Evolutionary conservation across 1,284 basidiomycete genomes (phyloP).

Genomic region (Schizophyllum amplum): DNA sequence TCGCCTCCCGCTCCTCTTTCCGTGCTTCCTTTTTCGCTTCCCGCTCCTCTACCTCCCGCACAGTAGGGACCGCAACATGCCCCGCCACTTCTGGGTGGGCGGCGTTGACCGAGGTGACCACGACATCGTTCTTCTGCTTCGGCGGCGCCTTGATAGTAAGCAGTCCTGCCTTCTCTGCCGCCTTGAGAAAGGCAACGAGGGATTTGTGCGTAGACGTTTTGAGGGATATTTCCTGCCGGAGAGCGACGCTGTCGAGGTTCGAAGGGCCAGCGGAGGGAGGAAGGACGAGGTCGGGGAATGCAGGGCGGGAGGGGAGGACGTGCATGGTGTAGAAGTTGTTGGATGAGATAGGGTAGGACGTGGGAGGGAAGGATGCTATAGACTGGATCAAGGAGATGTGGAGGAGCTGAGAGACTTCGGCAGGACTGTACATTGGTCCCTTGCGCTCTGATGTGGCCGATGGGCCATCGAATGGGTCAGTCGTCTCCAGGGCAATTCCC

Average conservation of each 20-base stretch:
- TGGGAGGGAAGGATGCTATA: constrained; percentile 40
- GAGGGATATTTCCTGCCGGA: constrained; percentile 34
- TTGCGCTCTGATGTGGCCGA: constrained; percentile 7
- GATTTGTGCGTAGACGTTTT: constrained; percentile 76
- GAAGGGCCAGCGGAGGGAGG: constrained; percentile 23
- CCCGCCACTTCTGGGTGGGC: constrained; percentile 49
- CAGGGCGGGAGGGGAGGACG: constrained; percentile 69
- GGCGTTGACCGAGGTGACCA: constrained; percentile 55
- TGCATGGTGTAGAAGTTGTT: constrained; percentile 72
- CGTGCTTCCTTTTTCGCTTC: constrained; percentile 44
- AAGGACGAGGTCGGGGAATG: constrained; percentile 37
- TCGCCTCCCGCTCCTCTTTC: constrained; percentile 37
- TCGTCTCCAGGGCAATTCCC: constrained; percentile 2
- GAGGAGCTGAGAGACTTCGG: constrained; percentile 62
- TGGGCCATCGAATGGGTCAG: constrained; percentile 16
- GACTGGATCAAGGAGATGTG: constrained; percentile 67
- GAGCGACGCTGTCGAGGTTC: neutral
- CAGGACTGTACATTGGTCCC: constrained; percentile 21
- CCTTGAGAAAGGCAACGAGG: constrained; percentile 71
- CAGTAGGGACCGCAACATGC: constrained; percentile 48
- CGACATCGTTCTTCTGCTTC: constrained; percentile 52
- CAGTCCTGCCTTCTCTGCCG: constrained; percentile 62
- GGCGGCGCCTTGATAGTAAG: constrained; percentile 62
- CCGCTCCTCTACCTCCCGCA: constrained; percentile 54
- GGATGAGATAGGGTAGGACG: constrained; percentile 67